Percentiles rank a stretch among this genome's conserved stretches.
phyloP scores from a whole-genome alignment of 2,329 filamentous ascomycete genomes.

The Xylaria sp. region DNA sequence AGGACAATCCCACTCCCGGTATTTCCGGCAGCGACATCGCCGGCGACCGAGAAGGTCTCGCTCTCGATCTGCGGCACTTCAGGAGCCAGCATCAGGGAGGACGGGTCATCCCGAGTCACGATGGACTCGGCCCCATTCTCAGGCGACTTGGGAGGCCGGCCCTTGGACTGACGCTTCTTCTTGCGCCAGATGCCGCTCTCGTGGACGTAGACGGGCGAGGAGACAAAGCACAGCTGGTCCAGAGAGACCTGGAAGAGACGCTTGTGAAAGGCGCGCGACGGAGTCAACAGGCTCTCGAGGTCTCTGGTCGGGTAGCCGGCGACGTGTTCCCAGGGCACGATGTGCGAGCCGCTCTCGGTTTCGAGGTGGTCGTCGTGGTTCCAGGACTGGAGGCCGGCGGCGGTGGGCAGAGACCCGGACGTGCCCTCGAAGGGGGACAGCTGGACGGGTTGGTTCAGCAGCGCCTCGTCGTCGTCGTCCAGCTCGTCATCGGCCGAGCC shows the following conservation, averaged over 20 bases:
- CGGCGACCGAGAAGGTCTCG: conserved; percentile 42
- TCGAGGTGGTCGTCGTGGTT: conserved; percentile 66
- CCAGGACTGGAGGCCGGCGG: conserved; percentile 57
- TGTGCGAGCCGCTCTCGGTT: conserved; percentile 65
- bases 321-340: conserved; percentile 76
- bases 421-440: conserved; percentile 48
- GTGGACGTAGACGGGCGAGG: conserved; percentile 83
- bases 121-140: conserved; percentile 42
- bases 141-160: conserved; percentile 44
- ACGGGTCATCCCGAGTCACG: conserved; percentile 37
- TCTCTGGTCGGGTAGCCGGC: conserved; percentile 80
- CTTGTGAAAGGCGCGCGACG: conserved; percentile 80
- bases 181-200: conserved; percentile 82
- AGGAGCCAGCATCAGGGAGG: conserved; percentile 26
- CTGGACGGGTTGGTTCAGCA: conserved; percentile 59
- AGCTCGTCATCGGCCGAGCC: conserved; percentile 44
- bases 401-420: conserved; percentile 48
- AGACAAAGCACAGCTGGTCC: conserved; percentile 81
- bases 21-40: conserved; percentile 46
- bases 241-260: conserved; percentile 83
- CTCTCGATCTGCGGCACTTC: conserved; percentile 44
- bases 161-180: conserved; percentile 58
- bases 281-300: conserved; percentile 82
- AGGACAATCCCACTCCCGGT: conserved; percentile 35
- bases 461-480: conserved; percentile 58